Evolutionary conservation across 2,329 filamentous ascomycete genomes (phyloP).

Genomic region (Rhexocercosporidium sp.): DNA sequence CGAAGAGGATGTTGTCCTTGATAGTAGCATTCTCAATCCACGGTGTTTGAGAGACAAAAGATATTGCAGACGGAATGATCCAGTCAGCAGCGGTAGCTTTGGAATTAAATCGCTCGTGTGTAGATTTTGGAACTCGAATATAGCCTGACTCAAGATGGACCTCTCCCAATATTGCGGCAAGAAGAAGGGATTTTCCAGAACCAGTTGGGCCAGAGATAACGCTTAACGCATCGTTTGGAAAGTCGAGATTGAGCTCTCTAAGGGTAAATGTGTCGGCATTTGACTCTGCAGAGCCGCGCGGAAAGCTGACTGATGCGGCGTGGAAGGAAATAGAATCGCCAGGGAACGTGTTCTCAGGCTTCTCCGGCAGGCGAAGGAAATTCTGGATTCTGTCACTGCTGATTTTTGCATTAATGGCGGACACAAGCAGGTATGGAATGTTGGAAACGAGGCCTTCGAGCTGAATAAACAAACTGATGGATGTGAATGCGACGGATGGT

Average conservation of each 20-base stretch:
- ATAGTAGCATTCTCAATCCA: conserved; percentile 86
- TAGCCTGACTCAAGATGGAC: conserved; percentile 68
- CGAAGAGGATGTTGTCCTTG: conserved; percentile 77
- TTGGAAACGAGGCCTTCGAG: conserved; percentile 72
- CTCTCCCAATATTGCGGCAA: conserved; percentile 76
- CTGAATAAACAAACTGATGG: conserved; percentile 72
- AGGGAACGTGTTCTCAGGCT: conserved; percentile 55
- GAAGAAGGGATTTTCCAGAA: conserved; percentile 75
- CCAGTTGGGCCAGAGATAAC: conserved; percentile 79
- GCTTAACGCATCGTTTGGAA: conserved; percentile 70
- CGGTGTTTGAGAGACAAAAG: conserved; percentile 78
- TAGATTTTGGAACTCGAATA: conserved; percentile 55
- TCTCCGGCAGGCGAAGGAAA: conserved; percentile 71
- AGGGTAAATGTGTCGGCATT: conserved; percentile 64
- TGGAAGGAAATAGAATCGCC: conserved; percentile 67
- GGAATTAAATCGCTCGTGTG: conserved; percentile 54
- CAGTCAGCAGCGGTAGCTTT: conserved; percentile 65
- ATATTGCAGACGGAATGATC: conserved; percentile 70
- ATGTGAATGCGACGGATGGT: conserved; percentile 78
- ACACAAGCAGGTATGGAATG: conserved; percentile 72
- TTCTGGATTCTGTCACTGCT: conserved; percentile 72
- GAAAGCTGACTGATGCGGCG: conserved; percentile 71
- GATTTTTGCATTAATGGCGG: conserved; percentile 73
- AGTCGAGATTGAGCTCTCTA: conserved; percentile 66
- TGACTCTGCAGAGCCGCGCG: conserved; percentile 2